Evolutionary conservation across 495 filamentous ascomycete genomes (phyloP).

Genomic region (Podospora fimiseda): DNA sequence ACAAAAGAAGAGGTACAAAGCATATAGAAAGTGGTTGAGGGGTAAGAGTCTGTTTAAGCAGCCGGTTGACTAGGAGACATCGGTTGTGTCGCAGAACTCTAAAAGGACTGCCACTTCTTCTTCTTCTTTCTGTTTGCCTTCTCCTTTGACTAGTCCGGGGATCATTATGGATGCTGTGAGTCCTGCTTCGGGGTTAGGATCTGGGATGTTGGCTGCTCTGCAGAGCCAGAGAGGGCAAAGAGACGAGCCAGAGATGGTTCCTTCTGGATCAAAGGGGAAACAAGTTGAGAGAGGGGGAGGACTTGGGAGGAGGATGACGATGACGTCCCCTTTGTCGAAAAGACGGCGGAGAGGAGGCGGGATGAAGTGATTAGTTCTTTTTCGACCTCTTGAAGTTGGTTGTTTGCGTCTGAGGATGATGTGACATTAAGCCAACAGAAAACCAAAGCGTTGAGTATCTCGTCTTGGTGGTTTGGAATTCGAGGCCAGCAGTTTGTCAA

Average conservation of each 20-base stretch:
- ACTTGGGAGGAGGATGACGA: no score
- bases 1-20: conserved; percentile 88
- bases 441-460: conserved; percentile 58
- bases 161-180: no score
- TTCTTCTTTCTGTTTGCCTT: not conserved
- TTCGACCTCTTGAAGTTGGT: conserved; percentile 30
- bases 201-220: conserved; percentile 3
- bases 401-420: conserved; percentile 25
- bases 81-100: not conserved
- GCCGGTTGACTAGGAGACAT: conserved; percentile 52
- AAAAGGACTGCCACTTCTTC: not conserved
- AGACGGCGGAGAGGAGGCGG: conserved; percentile 25
- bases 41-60: conserved; percentile 91
- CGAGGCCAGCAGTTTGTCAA: conserved; percentile 71
- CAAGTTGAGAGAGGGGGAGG: conserved; percentile 4
- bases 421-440: conserved; percentile 61
- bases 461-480: conserved; percentile 57
- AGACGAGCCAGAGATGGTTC: conserved; percentile 37
- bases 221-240: conserved; percentile 17
- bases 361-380: conserved; percentile 38
- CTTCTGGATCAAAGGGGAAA: conserved; percentile 34
- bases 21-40: conserved; percentile 86
- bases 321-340: conserved; percentile 18
- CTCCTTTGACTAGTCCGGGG: not conserved
- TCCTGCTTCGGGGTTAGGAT: conserved; percentile 1